phyloP scores from a whole-genome alignment of 768 basidiomycete genomes.

The Lyophyllum shimeji region DNA sequence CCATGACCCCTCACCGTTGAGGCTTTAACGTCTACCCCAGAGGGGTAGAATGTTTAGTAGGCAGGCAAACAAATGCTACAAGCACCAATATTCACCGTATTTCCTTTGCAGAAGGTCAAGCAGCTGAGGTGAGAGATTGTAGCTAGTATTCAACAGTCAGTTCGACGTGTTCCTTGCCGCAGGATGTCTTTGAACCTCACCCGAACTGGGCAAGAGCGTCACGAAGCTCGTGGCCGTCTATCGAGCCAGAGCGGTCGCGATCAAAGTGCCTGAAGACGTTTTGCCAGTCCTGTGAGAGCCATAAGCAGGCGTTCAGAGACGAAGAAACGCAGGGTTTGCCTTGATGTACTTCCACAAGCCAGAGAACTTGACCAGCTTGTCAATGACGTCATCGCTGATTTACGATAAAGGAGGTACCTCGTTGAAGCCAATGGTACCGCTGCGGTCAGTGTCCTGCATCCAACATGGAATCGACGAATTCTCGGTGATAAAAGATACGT shows the following conservation, averaged over 20 bases:
- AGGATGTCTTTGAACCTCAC: slow-evolving; percentile 24
- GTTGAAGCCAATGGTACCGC: slow-evolving; percentile 77
- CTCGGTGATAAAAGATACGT: slow-evolving; percentile 21
- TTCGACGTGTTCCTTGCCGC: neutral
- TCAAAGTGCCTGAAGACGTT: slow-evolving; percentile 83
- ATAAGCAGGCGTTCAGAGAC: neutral
- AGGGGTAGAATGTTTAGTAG: slow-evolving; percentile 30
- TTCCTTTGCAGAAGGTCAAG: slow-evolving; percentile 71
- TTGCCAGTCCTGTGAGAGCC: slow-evolving; percentile 66
- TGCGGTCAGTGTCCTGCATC: slow-evolving; percentile 63
- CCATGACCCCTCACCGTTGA: slow-evolving; percentile 32
- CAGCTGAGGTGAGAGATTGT: slow-evolving; percentile 66
- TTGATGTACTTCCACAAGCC: slow-evolving; percentile 86
- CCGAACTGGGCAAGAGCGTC: slow-evolving; percentile 77
- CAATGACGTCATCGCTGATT: slow-evolving; percentile 12
- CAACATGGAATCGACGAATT: neutral
- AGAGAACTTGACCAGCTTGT: slow-evolving; percentile 46
- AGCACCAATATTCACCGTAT: slow-evolving; percentile 55
- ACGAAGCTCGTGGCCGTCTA: slow-evolving; percentile 67
- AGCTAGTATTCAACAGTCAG: slow-evolving; percentile 32
- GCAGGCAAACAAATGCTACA: neutral
- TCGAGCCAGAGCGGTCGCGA: slow-evolving; percentile 77
- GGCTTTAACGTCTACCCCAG: slow-evolving; percentile 60
- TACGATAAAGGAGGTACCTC: slow-evolving; percentile 45
- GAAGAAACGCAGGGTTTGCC: slow-evolving; percentile 25